Conservation (phyloP, 164 flowering plant genomes). For the Umbilicus rupestris region DNA sequence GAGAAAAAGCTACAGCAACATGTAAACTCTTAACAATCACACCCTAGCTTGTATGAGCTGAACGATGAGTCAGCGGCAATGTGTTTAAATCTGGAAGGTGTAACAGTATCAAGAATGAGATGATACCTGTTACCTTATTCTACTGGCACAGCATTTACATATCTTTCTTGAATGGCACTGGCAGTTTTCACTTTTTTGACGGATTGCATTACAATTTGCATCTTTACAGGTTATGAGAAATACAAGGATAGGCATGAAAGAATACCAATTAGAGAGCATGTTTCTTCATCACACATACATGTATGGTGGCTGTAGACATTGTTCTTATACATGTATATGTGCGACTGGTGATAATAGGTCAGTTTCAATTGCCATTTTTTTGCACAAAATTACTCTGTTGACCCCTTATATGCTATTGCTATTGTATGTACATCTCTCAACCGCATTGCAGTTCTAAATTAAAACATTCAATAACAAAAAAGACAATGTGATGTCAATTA, state of each 20-base stretch:
- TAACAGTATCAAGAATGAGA: background rate
- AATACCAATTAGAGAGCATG: conserved; percentile 86
- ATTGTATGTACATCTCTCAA: background rate
- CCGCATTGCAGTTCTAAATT: background rate
- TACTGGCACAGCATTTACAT: background rate
- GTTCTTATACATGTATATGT: conserved; percentile 93
- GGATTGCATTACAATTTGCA: background rate
- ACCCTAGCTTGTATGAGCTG: background rate
- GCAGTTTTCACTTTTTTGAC: background rate
- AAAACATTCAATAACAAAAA: background rate
- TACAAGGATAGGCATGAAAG: conserved; percentile 59
- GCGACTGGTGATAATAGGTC: conserved; percentile 92
- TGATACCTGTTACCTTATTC: background rate
- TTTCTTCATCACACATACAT: conserved; percentile 87
- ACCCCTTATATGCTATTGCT: background rate
- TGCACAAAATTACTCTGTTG: background rate
- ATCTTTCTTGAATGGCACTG: background rate
- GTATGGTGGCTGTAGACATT: conserved; percentile 93
- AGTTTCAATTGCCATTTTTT: background rate
- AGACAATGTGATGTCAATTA: background rate
- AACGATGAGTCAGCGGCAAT: background rate
- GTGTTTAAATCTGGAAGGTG: background rate
- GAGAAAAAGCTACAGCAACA: background rate
- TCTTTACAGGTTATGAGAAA: conserved; percentile 70
- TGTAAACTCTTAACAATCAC: background rate